Percentiles rank a stretch among this genome's conserved stretches.
phyloP scores from a whole-genome alignment of 2,329 filamentous ascomycete species.

The Fulvia fulva region DNA sequence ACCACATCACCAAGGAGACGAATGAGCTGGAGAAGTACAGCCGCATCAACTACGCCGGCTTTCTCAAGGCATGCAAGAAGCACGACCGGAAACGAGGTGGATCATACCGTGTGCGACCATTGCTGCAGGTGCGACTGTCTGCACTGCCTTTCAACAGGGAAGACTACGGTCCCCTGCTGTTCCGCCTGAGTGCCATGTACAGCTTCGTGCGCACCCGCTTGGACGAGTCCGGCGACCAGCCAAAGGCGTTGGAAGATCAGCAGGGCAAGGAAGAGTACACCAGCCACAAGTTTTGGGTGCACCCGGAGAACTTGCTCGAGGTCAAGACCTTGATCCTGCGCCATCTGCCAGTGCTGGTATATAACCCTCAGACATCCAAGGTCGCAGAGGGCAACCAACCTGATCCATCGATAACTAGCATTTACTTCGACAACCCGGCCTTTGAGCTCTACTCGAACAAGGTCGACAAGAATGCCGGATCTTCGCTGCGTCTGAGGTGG shows the following conservation, averaged over 20 bases:
- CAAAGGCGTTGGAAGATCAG: constrained; percentile 18
- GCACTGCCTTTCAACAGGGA: constrained; percentile 92
- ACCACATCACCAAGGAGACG: constrained; percentile 82
- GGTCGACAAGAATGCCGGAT: constrained; percentile 70
- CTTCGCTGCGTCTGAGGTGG: constrained; percentile 85
- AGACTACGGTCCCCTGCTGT: constrained; percentile 84
- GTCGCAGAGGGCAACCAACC: constrained; percentile 70
- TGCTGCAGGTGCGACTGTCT: constrained; percentile 86
- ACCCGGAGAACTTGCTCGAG: constrained; percentile 90
- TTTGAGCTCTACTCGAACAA: constrained; percentile 87
- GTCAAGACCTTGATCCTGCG: constrained; percentile 94
- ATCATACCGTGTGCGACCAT: constrained; percentile 81
- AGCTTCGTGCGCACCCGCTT: constrained; percentile 85
- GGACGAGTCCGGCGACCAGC: constrained; percentile 47
- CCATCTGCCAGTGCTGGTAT: constrained; percentile 84
- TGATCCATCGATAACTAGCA: constrained; percentile 87
- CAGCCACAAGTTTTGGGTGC: constrained; percentile 69
- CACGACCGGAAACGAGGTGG: constrained; percentile 90
- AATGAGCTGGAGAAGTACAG: constrained; percentile 94
- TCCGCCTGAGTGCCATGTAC: constrained; percentile 89
- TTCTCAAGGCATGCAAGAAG: constrained; percentile 98
- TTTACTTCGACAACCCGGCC: constrained; percentile 88
- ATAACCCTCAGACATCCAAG: constrained; percentile 82
- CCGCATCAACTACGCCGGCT: constrained; percentile 94
- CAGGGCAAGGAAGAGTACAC: constrained; percentile 30